Conservation (phyloP, 805 yeast genomes). For the Pichia sporocuriosa region DNA sequence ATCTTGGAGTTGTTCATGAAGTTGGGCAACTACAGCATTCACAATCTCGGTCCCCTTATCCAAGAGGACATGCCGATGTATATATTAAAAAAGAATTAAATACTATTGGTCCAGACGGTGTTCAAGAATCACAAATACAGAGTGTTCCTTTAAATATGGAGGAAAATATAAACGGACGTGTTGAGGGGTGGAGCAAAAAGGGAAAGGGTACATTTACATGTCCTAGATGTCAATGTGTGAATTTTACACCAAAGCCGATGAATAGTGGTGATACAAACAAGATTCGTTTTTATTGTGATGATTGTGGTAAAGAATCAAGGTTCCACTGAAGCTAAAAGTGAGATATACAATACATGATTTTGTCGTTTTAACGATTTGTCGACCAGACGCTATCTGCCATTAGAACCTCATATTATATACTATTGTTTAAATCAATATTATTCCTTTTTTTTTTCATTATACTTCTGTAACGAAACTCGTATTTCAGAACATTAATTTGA, state of each 20-base stretch:
- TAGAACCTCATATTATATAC: no score
- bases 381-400: no score
- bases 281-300: conserved; percentile 24
- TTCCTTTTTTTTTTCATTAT: no score
- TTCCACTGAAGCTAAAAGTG: no score
- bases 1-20: conserved; percentile 3
- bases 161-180: background rate
- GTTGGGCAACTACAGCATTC: conserved; percentile 8
- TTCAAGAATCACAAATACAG: background rate
- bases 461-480: no score
- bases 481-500: no score
- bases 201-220: conserved; percentile 12
- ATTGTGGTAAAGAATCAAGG: conserved; percentile 22
- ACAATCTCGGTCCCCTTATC: background rate
- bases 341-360: background rate
- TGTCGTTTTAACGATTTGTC: background rate
- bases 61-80: background rate
- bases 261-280: conserved; percentile 12
- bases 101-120: background rate
- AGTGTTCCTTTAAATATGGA: background rate
- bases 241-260: conserved; percentile 23
- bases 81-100: background rate
- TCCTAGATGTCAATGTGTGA: conserved; percentile 17
- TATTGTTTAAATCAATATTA: no score
- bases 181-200: conserved; percentile 6